Evolutionary conservation across 2,329 filamentous ascomycete genomes (phyloP).

Genomic region (Paraphoma sp.): DNA sequence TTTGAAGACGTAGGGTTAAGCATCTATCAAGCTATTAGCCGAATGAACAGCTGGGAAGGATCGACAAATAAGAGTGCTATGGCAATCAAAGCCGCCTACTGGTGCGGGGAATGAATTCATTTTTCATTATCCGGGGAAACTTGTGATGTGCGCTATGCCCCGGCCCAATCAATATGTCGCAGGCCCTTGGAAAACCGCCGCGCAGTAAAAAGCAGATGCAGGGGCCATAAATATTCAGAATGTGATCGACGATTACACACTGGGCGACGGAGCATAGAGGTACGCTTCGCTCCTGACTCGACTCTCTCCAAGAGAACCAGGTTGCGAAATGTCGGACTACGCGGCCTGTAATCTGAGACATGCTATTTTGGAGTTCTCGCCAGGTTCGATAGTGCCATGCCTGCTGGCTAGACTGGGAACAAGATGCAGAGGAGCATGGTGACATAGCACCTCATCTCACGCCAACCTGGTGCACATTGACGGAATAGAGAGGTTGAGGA

Average conservation of each 20-base stretch:
- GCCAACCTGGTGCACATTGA: neutral
- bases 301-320: neutral
- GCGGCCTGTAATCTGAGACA: neutral
- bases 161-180: conserved; percentile 8
- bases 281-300: neutral
- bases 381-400: neutral
- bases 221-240: neutral
- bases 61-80: conserved; percentile 15
- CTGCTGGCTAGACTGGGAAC: conserved; percentile 1
- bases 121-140: conserved; percentile 21
- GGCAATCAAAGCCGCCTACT: conserved; percentile 20
- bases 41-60: conserved; percentile 8
- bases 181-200: conserved; percentile 1
- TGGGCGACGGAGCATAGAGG: neutral
- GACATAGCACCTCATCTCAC: conserved; percentile 9
- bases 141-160: neutral
- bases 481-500: neutral
- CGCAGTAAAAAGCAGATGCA: neutral
- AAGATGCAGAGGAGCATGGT: neutral
- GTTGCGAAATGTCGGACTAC: neutral
- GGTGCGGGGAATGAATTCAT: conserved; percentile 16
- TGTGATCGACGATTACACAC: neutral
- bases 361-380: neutral
- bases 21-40: conserved; percentile 35
- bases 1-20: conserved; percentile 21